Percentiles rank a stretch among this genome's conserved stretches.
Conservation (phyloP, 495 filamentous ascomycete genomes). For the Talaromyces nanjingensis region DNA sequence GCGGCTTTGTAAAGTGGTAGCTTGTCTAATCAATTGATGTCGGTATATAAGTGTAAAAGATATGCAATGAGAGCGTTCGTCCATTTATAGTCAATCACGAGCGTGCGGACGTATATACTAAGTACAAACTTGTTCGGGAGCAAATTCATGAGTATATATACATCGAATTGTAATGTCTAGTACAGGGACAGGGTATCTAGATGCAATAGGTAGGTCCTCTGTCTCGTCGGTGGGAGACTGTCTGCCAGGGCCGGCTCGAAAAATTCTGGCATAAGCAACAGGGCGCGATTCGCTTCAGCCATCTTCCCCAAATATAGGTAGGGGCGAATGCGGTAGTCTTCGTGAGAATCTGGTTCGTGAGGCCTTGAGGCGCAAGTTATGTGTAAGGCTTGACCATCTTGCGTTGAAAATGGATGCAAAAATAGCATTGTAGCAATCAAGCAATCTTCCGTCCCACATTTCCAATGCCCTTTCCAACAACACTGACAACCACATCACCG, state of each 20-base stretch:
- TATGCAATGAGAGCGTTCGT: background rate
- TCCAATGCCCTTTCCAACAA: constrained; percentile 90
- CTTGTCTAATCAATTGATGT: background rate
- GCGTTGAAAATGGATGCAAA: background rate
- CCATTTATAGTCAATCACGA: background rate
- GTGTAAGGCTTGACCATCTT: background rate
- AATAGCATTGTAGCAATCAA: constrained; percentile 31
- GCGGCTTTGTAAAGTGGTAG: constrained; percentile 5
- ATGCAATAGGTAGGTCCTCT: background rate
- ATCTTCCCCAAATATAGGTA: background rate
- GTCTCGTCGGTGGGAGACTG: background rate
- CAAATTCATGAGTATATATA: background rate
- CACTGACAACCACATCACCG: constrained; percentile 73
- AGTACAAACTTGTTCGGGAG: background rate
- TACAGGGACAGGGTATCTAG: background rate
- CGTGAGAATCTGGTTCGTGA: background rate
- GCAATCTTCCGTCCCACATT: constrained; percentile 94
- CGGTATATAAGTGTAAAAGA: background rate
- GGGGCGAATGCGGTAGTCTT: background rate
- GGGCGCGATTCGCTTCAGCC: background rate
- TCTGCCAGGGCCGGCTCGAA: background rate
- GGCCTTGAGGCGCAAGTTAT: background rate
- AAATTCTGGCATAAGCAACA: background rate
- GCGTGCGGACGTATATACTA: background rate
- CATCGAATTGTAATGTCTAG: background rate